Evolutionary conservation across 768 basidiomycete species (phyloP).

Genomic region (Flagelloscypha sp.): DNA sequence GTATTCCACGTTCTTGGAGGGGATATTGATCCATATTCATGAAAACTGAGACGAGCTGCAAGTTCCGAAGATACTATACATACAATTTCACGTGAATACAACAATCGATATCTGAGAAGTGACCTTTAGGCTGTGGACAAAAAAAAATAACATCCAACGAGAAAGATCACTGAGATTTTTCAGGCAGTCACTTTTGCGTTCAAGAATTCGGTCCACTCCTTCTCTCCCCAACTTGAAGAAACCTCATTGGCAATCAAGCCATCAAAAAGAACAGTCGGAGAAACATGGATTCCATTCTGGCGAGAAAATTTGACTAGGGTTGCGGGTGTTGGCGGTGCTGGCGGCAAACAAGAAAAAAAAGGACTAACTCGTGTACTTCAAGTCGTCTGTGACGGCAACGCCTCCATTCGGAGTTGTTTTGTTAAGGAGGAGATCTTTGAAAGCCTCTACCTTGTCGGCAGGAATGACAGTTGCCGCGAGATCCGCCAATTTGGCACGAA

Average conservation of each 20-base stretch:
- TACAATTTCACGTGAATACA: too few relatives aligned
- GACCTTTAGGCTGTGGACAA: too few relatives aligned
- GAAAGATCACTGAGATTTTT: too few relatives aligned
- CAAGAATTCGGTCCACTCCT: conserved; percentile 77
- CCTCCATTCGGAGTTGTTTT: conserved; percentile 71
- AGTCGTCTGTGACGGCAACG: conserved; percentile 70
- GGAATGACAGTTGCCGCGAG: conserved; percentile 51
- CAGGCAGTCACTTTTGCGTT: conserved; percentile 43
- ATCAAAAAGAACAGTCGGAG: conserved; percentile 75
- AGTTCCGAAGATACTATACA: too few relatives aligned
- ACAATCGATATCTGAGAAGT: too few relatives aligned
- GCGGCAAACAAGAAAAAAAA: not conserved
- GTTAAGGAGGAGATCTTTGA: conserved; percentile 55
- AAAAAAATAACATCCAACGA: too few relatives aligned
- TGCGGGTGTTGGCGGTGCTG: not conserved
- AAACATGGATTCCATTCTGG: conserved; percentile 90
- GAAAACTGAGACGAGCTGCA: too few relatives aligned
- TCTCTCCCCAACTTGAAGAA: conserved; percentile 74
- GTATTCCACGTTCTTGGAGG: too few relatives aligned
- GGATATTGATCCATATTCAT: too few relatives aligned
- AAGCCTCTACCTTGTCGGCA: conserved; percentile 36
- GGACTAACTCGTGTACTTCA: conserved; percentile 80
- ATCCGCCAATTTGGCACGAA: conserved; percentile 62
- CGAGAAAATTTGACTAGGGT: conserved; percentile 78
- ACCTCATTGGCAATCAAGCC: conserved; percentile 65